Evolutionary conservation across 192 early-diverging fungal genomes (phyloP).

Genomic region (Coemansia sp.): DNA sequence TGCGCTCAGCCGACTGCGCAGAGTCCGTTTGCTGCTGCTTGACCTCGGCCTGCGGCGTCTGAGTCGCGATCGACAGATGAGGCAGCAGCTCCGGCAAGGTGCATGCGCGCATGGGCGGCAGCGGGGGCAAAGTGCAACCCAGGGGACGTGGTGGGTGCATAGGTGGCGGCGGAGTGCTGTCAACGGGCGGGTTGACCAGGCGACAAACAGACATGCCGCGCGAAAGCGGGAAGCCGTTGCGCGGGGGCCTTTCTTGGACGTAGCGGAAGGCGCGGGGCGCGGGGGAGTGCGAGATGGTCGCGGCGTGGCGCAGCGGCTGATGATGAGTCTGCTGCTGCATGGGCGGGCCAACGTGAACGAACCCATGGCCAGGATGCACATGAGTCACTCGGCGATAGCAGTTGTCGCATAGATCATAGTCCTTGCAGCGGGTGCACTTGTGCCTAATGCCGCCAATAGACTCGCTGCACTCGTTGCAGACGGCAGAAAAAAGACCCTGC

Average conservation of each 20-base stretch:
- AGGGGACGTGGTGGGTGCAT: neutral
- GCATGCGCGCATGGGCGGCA: neutral
- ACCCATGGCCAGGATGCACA: conserved; percentile 46
- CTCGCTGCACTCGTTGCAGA: conserved; percentile 63
- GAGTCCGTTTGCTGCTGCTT: conserved; percentile 21
- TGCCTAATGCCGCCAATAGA: conserved; percentile 61
- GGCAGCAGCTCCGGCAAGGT: conserved; percentile 9
- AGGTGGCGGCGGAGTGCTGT: neutral
- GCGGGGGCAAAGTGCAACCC: neutral
- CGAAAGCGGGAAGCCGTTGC: conserved; percentile 5
- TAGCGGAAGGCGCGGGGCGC: neutral
- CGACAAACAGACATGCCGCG: conserved; percentile 11
- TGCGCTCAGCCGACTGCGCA: conserved; percentile 7
- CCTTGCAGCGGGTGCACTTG: conserved; percentile 60
- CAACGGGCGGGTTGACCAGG: conserved; percentile 13
- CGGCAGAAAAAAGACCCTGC: conserved; percentile 11
- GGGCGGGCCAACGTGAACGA: conserved; percentile 47
- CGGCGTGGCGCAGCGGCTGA: conserved; percentile 2
- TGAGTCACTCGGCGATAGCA: conserved; percentile 51
- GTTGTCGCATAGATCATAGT: conserved; percentile 58
- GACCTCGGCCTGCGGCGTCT: neutral
- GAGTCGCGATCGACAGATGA: neutral
- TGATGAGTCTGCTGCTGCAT: neutral
- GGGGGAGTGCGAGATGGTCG: conserved; percentile 1
- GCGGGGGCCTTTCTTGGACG: conserved; percentile 4